A percentile compares a stretch with the other conserved stretches of the same genome.
Evolutionary conservation across 257 asterid genomes (phyloP).

Genomic region (Paraleonurus japonicus): DNA sequence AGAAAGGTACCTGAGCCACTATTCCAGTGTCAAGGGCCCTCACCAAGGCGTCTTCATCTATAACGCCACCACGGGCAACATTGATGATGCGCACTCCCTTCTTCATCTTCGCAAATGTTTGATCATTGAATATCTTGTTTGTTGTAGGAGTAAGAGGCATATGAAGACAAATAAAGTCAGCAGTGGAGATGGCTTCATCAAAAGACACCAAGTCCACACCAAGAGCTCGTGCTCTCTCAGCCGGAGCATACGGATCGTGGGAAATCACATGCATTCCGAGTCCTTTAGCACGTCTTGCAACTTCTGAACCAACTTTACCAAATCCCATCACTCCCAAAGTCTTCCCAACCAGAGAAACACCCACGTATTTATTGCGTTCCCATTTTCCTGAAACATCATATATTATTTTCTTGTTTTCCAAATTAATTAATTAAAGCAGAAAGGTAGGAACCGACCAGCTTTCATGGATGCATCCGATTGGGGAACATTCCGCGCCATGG

Average conservation of each 20-base stretch:
- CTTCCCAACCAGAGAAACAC: constrained; percentile 85
- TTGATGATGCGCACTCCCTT: constrained; percentile 74
- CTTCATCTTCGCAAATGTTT: constrained; percentile 81
- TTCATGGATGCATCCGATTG: constrained; percentile 92
- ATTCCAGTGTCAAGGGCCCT: constrained; percentile 78
- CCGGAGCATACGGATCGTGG: constrained; percentile 96
- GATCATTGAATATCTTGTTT: constrained; percentile 64
- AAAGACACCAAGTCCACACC: constrained; percentile 87
- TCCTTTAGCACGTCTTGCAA: constrained; percentile 87
- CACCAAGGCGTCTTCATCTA: constrained; percentile 88
- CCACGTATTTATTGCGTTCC: constrained; percentile 54
- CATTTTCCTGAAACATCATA: constrained; percentile 63
- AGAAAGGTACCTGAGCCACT: constrained; percentile 80
- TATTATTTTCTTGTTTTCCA: too few relatives aligned
- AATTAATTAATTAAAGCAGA: too few relatives aligned
- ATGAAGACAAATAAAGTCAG: constrained; percentile 85
- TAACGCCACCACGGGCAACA: constrained; percentile 92
- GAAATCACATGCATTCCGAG: constrained; percentile 90
- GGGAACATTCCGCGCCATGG: constrained; percentile 83
- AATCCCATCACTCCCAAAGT: constrained; percentile 89
- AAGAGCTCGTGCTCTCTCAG: constrained; percentile 80
- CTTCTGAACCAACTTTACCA: constrained; percentile 78
- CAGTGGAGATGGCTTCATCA: constrained; percentile 72
- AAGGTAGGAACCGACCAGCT: constrained; percentile 51
- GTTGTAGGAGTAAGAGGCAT: constrained; percentile 94